A percentile compares a stretch with the other conserved stretches of the same genome.
Conservation (phyloP, 2,329 filamentous ascomycete species). For the Pestalotiopsis sp. region DNA sequence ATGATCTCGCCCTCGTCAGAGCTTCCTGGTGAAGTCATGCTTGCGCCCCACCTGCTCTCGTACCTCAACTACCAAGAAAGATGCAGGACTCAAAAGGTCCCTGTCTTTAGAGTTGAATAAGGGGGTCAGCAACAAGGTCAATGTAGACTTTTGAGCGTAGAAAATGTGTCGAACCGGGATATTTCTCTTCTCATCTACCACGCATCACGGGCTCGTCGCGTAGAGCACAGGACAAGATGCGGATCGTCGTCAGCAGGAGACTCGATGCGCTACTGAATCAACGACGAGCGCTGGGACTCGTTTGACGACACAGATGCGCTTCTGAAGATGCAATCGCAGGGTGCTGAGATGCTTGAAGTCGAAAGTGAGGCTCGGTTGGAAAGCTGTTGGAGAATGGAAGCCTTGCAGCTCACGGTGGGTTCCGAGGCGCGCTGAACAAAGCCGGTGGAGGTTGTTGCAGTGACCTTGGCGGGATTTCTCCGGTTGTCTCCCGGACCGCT, state of each 20-base stretch:
- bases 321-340: background rate
- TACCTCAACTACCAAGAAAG: slow-evolving; percentile 23
- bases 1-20: slow-evolving; percentile 88
- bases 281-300: background rate
- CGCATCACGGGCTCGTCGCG: slow-evolving; percentile 26
- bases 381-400: background rate
- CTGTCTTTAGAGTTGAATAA: slow-evolving; percentile 25
- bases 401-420: background rate
- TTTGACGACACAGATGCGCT: background rate
- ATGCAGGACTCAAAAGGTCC: slow-evolving; percentile 19
- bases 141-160: slow-evolving; percentile 26
- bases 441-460: background rate
- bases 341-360: background rate
- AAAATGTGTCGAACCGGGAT: slow-evolving; percentile 38
- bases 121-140: slow-evolving; percentile 30
- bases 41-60: slow-evolving; percentile 26
- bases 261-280: background rate
- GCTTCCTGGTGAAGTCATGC: slow-evolving; percentile 50
- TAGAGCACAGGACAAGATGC: background rate
- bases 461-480: slow-evolving; percentile 1
- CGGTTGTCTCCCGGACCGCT: background rate
- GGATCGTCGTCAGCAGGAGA: background rate
- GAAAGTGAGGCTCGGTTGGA: background rate
- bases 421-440: background rate
- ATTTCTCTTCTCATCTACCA: slow-evolving; percentile 28